Percentiles rank a stretch among this genome's conserved stretches.
Evolutionary conservation across 148 eudicot species (phyloP).

Genomic region (Vaccinium darrowii): DNA sequence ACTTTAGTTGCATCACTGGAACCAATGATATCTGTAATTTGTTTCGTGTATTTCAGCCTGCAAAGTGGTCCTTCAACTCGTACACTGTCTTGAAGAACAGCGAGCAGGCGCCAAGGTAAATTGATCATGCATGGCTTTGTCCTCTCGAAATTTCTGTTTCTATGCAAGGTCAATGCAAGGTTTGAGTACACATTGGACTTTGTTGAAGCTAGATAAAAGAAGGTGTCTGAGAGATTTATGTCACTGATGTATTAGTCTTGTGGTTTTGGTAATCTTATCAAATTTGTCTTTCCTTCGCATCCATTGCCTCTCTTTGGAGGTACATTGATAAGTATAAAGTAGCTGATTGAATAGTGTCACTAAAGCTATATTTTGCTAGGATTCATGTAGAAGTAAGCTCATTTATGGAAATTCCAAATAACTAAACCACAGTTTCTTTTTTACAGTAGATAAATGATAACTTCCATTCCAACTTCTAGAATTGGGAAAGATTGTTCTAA

Average conservation of each 20-base stretch:
- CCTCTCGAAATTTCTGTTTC: not conserved
- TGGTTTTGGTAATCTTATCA: not conserved
- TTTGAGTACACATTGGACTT: not conserved
- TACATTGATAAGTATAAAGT: not conserved
- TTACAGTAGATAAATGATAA: not conserved
- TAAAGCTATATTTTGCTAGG: not conserved
- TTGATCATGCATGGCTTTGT: not conserved
- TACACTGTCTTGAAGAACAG: constrained; percentile 76
- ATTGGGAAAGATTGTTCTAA: not conserved
- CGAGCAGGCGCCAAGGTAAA: constrained; percentile 89
- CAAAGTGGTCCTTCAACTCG: constrained; percentile 90
- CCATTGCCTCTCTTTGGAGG: not conserved
- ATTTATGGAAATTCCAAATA: not conserved
- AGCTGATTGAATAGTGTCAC: not conserved
- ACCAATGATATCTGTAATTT: constrained; percentile 13
- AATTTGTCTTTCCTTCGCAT: not conserved
- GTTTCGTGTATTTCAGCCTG: constrained; percentile 57
- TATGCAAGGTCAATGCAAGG: not conserved
- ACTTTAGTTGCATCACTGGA: not conserved
- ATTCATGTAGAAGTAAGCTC: not conserved
- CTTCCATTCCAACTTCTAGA: not conserved
- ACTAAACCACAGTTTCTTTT: not conserved
- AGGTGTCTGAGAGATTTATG: not conserved
- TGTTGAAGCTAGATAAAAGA: not conserved
- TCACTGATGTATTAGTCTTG: not conserved